Percentiles rank a stretch among this genome's conserved stretches.
These are phyloP conservation scores for Scedosporium apiospermum DNA, from an alignment of 2,329 filamentous ascomycete genomes.

Conservation along the genomic window DNA sequence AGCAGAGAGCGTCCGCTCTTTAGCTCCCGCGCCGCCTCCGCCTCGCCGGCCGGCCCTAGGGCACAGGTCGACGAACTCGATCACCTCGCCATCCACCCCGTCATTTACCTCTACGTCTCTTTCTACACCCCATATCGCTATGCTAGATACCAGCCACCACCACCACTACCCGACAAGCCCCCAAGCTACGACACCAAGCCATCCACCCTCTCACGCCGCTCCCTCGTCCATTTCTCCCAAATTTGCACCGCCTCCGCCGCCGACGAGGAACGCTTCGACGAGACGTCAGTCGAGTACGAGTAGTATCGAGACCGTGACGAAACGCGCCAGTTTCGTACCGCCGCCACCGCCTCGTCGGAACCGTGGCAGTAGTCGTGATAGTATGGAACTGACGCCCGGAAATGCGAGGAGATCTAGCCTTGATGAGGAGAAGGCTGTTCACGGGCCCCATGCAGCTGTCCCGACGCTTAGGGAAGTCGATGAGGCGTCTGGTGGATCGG, in stretches of 20 bases:
- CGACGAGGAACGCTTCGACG: conserved; percentile 32
- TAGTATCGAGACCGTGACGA: conserved; percentile 26
- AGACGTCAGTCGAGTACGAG: conserved; percentile 34
- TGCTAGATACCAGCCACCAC: conserved; percentile 8
- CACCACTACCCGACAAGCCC: background rate
- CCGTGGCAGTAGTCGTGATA: conserved; percentile 36
- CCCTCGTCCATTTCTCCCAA: conserved; percentile 7
- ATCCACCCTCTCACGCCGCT: background rate
- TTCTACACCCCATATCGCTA: conserved; percentile 12
- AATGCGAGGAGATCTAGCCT: conserved; percentile 23
- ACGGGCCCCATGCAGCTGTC: conserved; percentile 2
- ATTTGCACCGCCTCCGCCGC: conserved; percentile 28
- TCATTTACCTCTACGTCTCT: conserved; percentile 10
- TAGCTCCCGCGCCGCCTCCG: conserved; percentile 43
- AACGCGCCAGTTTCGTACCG: conserved; percentile 22
- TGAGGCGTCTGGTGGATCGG: background rate
- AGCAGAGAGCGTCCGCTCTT: conserved; percentile 33
- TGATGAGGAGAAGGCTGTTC: conserved; percentile 15
- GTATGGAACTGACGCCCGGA: conserved; percentile 19
- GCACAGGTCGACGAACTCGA: conserved; percentile 20
- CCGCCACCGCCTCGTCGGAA: conserved; percentile 40
- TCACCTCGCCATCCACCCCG: conserved; percentile 9
- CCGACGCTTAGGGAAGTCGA: background rate
- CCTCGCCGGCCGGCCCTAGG: conserved; percentile 34
- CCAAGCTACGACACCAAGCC: background rate